These are phyloP conservation scores for Protoeuglena noctilucae DNA, from an alignment of 139 green algal genomes.

Conservation along the genomic window DNA sequence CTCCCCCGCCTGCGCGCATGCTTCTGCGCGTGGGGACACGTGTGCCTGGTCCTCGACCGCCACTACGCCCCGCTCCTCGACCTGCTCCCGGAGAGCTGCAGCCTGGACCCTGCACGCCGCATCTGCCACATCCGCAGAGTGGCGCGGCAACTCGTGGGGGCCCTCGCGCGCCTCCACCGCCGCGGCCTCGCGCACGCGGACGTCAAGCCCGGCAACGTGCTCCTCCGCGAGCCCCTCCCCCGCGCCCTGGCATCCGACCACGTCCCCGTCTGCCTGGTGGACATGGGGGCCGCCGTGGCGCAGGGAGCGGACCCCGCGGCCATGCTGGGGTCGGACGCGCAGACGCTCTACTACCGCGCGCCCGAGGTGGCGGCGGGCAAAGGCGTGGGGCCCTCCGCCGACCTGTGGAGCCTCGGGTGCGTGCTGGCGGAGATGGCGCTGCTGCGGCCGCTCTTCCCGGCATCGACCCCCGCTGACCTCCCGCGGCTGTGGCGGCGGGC, in stretches of 20 bases:
- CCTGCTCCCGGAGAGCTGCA: slow-evolving; percentile 12
- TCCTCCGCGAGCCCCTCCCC: slow-evolving; percentile 8
- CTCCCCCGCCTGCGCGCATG: slow-evolving; percentile 17
- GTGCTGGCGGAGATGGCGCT: slow-evolving; percentile 30
- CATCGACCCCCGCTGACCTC: slow-evolving; percentile 9
- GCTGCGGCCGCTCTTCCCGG: slow-evolving; percentile 22
- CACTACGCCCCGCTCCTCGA: slow-evolving; percentile 23
- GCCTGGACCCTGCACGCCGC: not conserved
- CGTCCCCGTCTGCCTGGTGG: slow-evolving; percentile 13
- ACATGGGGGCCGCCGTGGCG: slow-evolving; percentile 25
- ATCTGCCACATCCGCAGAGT: slow-evolving; percentile 19
- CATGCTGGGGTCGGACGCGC: slow-evolving; percentile 18
- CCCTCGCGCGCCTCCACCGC: slow-evolving; percentile 10
- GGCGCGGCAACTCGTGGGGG: slow-evolving; percentile 22
- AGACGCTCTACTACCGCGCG: slow-evolving; percentile 30
- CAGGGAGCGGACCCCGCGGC: slow-evolving; percentile 19
- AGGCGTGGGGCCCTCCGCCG: slow-evolving; percentile 12
- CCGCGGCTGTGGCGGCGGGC: slow-evolving; percentile 5
- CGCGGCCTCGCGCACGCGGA: slow-evolving; percentile 24
- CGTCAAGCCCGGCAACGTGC: slow-evolving; percentile 36
- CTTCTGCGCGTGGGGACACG: slow-evolving; percentile 12
- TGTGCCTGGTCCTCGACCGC: slow-evolving; percentile 19
- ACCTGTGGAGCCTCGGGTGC: slow-evolving; percentile 27
- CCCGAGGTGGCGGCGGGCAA: slow-evolving; percentile 23
- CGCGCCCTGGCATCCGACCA: not conserved